phyloP scores from a whole-genome alignment of 257 asterid genomes.

The Ophiorrhiza pumila region DNA sequence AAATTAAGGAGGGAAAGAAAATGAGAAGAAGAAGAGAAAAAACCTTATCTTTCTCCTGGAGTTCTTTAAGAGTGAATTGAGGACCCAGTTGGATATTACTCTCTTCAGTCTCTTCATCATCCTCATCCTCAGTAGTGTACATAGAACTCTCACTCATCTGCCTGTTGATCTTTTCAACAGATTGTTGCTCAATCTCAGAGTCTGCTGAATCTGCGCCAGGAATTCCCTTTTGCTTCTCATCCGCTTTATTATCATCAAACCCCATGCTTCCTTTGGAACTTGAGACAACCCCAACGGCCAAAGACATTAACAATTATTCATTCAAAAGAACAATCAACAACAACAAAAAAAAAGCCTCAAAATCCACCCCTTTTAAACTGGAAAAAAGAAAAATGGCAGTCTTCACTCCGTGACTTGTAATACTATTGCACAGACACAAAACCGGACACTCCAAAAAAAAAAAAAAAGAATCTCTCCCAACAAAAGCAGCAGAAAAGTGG shows the following conservation, averaged over 20 bases:
- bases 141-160: constrained; percentile 71
- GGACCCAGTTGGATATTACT: constrained; percentile 86
- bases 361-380: neutral
- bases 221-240: constrained; percentile 29
- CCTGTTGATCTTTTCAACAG: constrained; percentile 44
- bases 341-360: constrained; percentile 6
- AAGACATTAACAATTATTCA: constrained; percentile 50
- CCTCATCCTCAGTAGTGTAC: constrained; percentile 79
- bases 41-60: constrained; percentile 89
- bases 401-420: constrained; percentile 6
- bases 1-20: neutral
- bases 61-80: constrained; percentile 82
- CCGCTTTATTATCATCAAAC: constrained; percentile 55
- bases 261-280: constrained; percentile 73
- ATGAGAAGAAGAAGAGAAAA: neutral
- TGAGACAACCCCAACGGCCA: constrained; percentile 65
- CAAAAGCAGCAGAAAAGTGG: neutral
- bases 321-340: constrained; percentile 14
- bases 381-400: neutral
- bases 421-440: constrained; percentile 7
- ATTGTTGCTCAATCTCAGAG: constrained; percentile 44
- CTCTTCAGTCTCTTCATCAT: constrained; percentile 62
- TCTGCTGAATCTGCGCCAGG: constrained; percentile 26
- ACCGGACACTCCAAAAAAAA: constrained; percentile 12
- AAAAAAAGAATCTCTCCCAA: constrained; percentile 15